Percentiles rank a stretch among this genome's conserved stretches.
phyloP scores from a whole-genome alignment of 2,329 filamentous ascomycete species.

The Rhexocercosporidium sp. region DNA sequence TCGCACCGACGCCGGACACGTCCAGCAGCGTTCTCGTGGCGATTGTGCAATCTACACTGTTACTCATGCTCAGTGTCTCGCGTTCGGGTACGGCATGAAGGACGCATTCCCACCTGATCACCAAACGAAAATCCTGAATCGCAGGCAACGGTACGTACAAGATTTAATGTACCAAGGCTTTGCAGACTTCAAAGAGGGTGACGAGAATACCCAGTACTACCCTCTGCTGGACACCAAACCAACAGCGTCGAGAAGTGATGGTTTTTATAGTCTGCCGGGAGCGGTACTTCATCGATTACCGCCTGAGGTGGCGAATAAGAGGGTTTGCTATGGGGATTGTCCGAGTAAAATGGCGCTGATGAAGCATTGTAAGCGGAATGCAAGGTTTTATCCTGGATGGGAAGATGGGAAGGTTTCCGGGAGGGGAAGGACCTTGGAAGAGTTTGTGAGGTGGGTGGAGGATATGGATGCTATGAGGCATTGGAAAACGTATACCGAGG shows the following conservation, averaged over 20 bases:
- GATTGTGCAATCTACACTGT: conserved; percentile 25
- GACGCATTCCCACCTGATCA: conserved; percentile 20
- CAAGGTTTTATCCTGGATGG: conserved; percentile 18
- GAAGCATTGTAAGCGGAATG: conserved; percentile 16
- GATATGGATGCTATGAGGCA: conserved; percentile 17
- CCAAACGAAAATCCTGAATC: conserved; percentile 13
- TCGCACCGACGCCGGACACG: conserved; percentile 14
- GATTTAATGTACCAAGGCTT: conserved; percentile 25
- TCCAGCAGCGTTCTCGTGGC: conserved; percentile 10
- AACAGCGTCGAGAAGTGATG: conserved; percentile 6
- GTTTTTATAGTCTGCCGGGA: conserved; percentile 14
- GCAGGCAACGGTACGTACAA: conserved; percentile 24
- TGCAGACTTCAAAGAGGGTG: conserved; percentile 4
- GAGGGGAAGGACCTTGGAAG: background rate
- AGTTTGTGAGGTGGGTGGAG: conserved; percentile 21
- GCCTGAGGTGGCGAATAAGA: background rate
- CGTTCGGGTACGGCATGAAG: conserved; percentile 18
- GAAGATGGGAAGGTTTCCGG: background rate
- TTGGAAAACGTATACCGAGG: background rate
- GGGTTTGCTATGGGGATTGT: conserved; percentile 14
- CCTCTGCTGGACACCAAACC: conserved; percentile 21
- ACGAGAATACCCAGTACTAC: conserved; percentile 23
- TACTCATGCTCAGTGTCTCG: conserved; percentile 23
- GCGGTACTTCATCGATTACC: conserved; percentile 16
- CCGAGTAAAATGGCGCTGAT: conserved; percentile 1